phyloP scores from a whole-genome alignment of 768 basidiomycete species.

The Pholiota molesta region DNA sequence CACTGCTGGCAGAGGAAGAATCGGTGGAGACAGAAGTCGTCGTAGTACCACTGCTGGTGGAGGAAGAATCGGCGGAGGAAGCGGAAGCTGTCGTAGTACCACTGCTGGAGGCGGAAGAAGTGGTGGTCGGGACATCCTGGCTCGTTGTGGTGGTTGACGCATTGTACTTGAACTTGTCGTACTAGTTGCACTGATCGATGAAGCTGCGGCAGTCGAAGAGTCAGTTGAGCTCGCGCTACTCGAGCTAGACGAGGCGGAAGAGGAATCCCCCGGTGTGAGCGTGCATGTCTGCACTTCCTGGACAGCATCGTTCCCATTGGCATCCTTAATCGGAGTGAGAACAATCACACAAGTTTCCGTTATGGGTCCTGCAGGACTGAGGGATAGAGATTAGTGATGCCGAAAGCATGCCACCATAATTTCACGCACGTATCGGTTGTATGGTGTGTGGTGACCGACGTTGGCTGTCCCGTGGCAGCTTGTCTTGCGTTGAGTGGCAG shows the following conservation, averaged over 20 bases:
- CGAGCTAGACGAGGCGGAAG: slow-evolving; percentile 13
- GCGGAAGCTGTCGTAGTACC: background rate
- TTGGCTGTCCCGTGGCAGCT: slow-evolving; percentile 30
- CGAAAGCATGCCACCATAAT: slow-evolving; percentile 2
- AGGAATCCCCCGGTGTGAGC: slow-evolving; percentile 30
- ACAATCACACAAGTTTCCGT: slow-evolving; percentile 62
- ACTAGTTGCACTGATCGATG: slow-evolving; percentile 6
- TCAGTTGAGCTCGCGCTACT: slow-evolving; percentile 16
- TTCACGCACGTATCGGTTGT: slow-evolving; percentile 50
- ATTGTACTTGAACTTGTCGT: slow-evolving; percentile 13
- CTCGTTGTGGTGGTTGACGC: slow-evolving; percentile 15
- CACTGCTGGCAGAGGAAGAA: background rate
- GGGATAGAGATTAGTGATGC: slow-evolving; percentile 18
- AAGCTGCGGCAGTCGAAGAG: slow-evolving; percentile 11
- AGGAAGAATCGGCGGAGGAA: too few relatives aligned
- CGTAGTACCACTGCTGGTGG: background rate
- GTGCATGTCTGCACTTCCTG: slow-evolving; percentile 58
- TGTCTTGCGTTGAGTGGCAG: slow-evolving; percentile 40
- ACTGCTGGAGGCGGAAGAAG: background rate
- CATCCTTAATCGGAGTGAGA: slow-evolving; percentile 55
- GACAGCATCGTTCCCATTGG: slow-evolving; percentile 50
- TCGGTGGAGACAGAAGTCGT: background rate
- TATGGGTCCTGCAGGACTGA: slow-evolving; percentile 52
- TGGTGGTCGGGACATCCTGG: background rate
- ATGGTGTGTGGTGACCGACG: slow-evolving; percentile 45